These are phyloP conservation scores for Zanthoxylum bungeanum DNA, from an alignment of 345 rosid species.

Conservation along the genomic window DNA sequence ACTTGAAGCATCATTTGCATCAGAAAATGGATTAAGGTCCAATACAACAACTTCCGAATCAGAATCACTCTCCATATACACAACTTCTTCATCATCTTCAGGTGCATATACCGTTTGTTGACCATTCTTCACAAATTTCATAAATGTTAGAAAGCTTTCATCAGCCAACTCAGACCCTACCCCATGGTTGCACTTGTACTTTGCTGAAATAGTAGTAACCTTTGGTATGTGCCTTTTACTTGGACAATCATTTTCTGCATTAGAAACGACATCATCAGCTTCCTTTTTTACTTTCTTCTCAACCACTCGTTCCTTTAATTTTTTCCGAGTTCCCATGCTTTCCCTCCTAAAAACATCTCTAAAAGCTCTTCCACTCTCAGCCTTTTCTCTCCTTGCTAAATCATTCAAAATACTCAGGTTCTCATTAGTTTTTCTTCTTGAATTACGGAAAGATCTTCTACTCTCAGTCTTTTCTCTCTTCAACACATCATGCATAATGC, in stretches of 20 bases:
- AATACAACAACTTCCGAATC: no score
- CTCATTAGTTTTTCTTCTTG: constrained; percentile 22
- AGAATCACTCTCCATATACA: no score
- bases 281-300: constrained; percentile 14
- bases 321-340: background rate
- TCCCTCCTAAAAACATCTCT: background rate
- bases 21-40: no score
- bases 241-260: background rate
- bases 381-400: background rate
- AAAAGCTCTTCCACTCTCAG: background rate
- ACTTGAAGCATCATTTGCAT: no score
- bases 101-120: no score
- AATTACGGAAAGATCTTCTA: constrained; percentile 3
- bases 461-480: background rate
- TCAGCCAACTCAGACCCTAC: no score
- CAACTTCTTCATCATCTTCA: no score
- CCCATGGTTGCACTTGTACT: no score
- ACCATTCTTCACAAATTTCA: no score
- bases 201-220: no score
- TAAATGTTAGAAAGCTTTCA: no score
- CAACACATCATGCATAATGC: background rate
- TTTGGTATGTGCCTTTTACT: no score
- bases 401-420: background rate
- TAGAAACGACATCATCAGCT: constrained; percentile 13
- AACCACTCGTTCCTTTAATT: background rate